Base-by-base conservation (phyloP, 176 grass and related monocot species). In the Aegilops speltoides region DNA sequence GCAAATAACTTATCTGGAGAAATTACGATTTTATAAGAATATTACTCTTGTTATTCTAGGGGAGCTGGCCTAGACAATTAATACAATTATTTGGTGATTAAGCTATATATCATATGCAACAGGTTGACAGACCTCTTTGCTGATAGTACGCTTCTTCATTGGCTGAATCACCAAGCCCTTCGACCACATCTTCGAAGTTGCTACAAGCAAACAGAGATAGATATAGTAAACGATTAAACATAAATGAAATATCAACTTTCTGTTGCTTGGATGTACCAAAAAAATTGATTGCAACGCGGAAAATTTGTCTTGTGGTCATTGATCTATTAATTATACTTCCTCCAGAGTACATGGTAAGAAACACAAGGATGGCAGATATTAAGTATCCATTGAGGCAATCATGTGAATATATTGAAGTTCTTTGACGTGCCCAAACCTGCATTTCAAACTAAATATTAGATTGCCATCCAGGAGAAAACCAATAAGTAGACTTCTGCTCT, bases 341-440 rank as follows among this genome's bases (percentile, higher is more conserved):
- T 85, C 85, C 92, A 50, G 82, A 89, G 62, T 91, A 82, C 79
- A 83, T 64, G 43, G 92, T 88, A 87, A 97, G 79, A 84, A 82
- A 92, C 74, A 82, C 68, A n/a, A 97, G 76, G 28, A 95, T 48
- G 73, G 78, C 71, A 73, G 97, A 94, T 88, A 98, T 91, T 61
- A 98, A 94, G 87, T 96, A 91, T 88, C 97, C 94, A 87, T 96
- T 98, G 71, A 96, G 86, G 85, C 97, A 91, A 85, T 98, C 94
- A 90, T 98, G 94, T 73, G 87, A 36, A 73, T 88, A 84, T 52
- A 98, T 70, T 25, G 94, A 92, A 79, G 86, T 93, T 88, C 97
- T 94, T 78, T 98, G 92, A 43, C 92, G 88, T 61, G 84, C 97
- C 97, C 97, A 98, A 82, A 96, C 97, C 97, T 98, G 77, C 79